Conservation (phyloP, 2,329 filamentous ascomycete genomes). For the Exophiala viscosa region DNA sequence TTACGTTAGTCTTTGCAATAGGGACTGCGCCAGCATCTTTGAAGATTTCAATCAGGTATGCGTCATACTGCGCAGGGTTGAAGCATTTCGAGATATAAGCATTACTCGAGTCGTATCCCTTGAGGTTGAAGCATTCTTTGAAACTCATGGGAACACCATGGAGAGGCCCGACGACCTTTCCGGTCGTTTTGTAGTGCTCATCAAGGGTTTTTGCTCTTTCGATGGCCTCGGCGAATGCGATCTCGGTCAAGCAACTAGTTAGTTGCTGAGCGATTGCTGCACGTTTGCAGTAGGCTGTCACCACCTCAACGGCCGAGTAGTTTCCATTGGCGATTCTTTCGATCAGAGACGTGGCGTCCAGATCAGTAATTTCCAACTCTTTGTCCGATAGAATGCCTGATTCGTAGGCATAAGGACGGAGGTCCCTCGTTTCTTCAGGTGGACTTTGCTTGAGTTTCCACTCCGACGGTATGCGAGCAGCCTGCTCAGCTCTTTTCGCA, state of each 20-base stretch:
- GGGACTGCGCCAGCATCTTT: slow-evolving; percentile 59
- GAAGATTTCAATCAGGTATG: slow-evolving; percentile 56
- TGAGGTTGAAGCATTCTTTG: slow-evolving; percentile 34
- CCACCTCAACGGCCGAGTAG: slow-evolving; percentile 45
- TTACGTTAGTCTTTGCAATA: slow-evolving; percentile 62
- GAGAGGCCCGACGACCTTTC: slow-evolving; percentile 34
- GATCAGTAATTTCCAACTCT: slow-evolving; percentile 55
- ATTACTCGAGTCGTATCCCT: slow-evolving; percentile 52
- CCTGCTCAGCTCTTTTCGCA: slow-evolving; percentile 31
- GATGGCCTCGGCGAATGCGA: slow-evolving; percentile 35
- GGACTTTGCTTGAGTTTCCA: slow-evolving; percentile 32
- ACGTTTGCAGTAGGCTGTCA: slow-evolving; percentile 52
- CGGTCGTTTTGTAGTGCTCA: slow-evolving; percentile 30
- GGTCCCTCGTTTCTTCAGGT: slow-evolving; percentile 12
- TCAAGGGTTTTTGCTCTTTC: slow-evolving; percentile 36
- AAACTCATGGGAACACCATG: slow-evolving; percentile 39
- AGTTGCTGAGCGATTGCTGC: slow-evolving; percentile 31
- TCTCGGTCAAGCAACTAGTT: slow-evolving; percentile 36
- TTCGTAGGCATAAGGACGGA: slow-evolving; percentile 27
- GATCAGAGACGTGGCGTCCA: slow-evolving; percentile 42
- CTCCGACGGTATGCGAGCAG: slow-evolving; percentile 33
- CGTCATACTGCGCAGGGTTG: slow-evolving; percentile 54
- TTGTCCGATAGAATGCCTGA: slow-evolving; percentile 46
- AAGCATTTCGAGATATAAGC: slow-evolving; percentile 59
- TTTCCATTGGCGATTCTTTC: slow-evolving; percentile 33